These are phyloP conservation scores for Suillus fuscotomentosus DNA, from an alignment of 768 basidiomycete genomes.

Conservation along the genomic window DNA sequence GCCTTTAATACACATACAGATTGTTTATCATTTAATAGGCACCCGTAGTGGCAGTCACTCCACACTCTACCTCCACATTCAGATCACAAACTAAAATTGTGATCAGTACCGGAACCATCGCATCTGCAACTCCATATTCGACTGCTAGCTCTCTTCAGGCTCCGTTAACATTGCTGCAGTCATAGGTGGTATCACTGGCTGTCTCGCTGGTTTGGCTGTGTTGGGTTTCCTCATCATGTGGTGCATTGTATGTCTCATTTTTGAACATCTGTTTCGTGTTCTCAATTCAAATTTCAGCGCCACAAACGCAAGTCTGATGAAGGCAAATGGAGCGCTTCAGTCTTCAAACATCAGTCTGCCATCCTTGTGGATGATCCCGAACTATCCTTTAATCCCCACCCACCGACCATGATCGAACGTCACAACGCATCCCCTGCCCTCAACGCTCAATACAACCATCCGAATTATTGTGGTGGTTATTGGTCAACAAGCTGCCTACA, in stretches of 20 bases:
- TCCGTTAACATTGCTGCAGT: slow-evolving; percentile 30
- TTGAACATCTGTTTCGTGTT: background rate
- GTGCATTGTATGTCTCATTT: slow-evolving; percentile 40
- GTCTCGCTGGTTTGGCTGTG: slow-evolving; percentile 40
- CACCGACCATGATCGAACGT: slow-evolving; percentile 64
- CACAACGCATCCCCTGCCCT: slow-evolving; percentile 34
- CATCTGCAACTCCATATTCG: slow-evolving; percentile 25
- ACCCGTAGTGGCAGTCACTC: background rate
- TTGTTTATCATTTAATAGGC: background rate
- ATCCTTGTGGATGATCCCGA: no score
- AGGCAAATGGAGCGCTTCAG: slow-evolving; percentile 51
- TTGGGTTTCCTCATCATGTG: slow-evolving; percentile 42
- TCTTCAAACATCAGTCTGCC: slow-evolving; percentile 66
- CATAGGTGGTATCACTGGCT: slow-evolving; percentile 46
- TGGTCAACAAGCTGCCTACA: slow-evolving; percentile 19
- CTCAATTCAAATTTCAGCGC: slow-evolving; percentile 31
- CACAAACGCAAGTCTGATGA: slow-evolving; percentile 36
- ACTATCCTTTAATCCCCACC: slow-evolving; percentile 47
- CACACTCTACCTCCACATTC: background rate
- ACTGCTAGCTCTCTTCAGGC: slow-evolving; percentile 32
- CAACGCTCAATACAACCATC: slow-evolving; percentile 18
- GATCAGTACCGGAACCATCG: slow-evolving; percentile 2
- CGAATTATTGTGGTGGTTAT: slow-evolving; percentile 25
- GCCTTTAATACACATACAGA: background rate
- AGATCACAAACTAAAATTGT: background rate